Evolutionary conservation across 495 filamentous ascomycete species (phyloP).

Genomic region (Aspergillus conjunctus): DNA sequence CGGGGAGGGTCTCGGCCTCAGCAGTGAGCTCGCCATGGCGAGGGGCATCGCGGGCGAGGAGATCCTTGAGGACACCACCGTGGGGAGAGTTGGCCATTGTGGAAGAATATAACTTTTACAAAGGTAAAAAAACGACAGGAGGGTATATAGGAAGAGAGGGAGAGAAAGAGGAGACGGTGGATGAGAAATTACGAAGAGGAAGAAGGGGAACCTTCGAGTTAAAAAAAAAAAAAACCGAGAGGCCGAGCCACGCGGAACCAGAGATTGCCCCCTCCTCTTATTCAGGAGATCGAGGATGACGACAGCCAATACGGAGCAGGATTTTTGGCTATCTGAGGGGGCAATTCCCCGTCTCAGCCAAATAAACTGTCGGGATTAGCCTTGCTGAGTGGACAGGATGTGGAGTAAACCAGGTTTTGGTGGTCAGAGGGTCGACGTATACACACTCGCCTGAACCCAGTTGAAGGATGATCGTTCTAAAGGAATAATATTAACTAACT

Average conservation of each 20-base stretch:
- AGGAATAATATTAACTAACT: not conserved
- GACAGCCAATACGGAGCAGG: conserved; percentile 5
- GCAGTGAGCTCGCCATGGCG: conserved; percentile 71
- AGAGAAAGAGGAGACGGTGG: conserved; percentile 16
- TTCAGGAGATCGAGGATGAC: conserved; percentile 20
- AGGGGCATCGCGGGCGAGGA: conserved; percentile 84
- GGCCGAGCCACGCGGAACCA: conserved; percentile 20
- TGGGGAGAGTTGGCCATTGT: conserved; percentile 83
- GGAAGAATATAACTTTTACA: conserved; percentile 3
- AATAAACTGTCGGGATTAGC: conserved; percentile 2
- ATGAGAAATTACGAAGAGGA: conserved; percentile 21
- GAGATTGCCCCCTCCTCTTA: conserved; percentile 8
- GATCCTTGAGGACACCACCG: conserved; percentile 95
- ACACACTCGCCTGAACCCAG: not conserved
- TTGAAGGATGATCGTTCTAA: not conserved
- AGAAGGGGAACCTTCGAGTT: conserved; percentile 2
- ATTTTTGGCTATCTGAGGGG: conserved; percentile 9
- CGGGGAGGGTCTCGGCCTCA: conserved; percentile 85
- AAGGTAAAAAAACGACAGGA: conserved; percentile 13
- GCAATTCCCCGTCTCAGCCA: conserved; percentile 11
- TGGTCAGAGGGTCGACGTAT: conserved; percentile 22
- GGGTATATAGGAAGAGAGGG: conserved; percentile 16
- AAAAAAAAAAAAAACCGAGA: conserved; percentile 15
- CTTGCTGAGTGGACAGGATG: conserved; percentile 19
- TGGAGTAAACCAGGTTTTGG: conserved; percentile 23